These are phyloP conservation scores for Pseudozyma thailandica DNA, from an alignment of 1,284 basidiomycete genomes.

Conservation along the genomic window DNA sequence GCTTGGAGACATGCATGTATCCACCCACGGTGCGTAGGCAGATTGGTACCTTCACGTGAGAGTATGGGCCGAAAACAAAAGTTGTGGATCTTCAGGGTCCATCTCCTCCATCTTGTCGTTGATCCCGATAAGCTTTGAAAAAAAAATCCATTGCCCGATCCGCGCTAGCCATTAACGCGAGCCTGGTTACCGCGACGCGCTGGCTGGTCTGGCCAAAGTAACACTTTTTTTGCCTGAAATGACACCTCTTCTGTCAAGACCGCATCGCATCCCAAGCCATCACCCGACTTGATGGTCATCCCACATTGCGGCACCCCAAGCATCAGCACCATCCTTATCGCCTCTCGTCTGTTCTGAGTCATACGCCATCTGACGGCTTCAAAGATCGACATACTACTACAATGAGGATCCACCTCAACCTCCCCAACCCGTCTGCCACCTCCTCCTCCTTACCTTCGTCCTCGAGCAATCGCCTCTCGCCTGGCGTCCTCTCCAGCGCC, in stretches of 20 bases:
- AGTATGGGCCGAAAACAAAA: too few relatives aligned
- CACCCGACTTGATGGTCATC: too few relatives aligned
- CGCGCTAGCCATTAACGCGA: constrained; percentile 19
- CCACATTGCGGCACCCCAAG: too few relatives aligned
- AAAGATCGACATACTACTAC: background rate
- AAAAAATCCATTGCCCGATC: background rate
- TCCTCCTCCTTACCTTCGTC: background rate
- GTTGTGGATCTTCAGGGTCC: too few relatives aligned
- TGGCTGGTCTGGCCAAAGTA: constrained; percentile 17
- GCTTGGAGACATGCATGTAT: too few relatives aligned
- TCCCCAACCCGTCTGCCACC: constrained; percentile 6
- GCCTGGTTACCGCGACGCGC: constrained; percentile 34
- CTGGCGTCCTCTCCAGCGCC: constrained; percentile 1
- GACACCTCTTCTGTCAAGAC: too few relatives aligned
- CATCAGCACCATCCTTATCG: background rate
- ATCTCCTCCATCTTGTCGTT: background rate
- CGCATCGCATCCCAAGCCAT: too few relatives aligned
- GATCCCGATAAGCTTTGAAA: background rate
- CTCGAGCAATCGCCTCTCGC: background rate
- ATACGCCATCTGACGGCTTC: too few relatives aligned
- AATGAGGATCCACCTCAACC: constrained; percentile 41
- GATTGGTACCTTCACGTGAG: too few relatives aligned
- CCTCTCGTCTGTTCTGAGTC: too few relatives aligned
- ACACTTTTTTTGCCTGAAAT: constrained; percentile 25
- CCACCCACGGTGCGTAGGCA: too few relatives aligned